These are phyloP conservation scores for Debaryomyces hansenii DNA, from an alignment of 805 yeast genomes.

Conservation along the genomic window DNA sequence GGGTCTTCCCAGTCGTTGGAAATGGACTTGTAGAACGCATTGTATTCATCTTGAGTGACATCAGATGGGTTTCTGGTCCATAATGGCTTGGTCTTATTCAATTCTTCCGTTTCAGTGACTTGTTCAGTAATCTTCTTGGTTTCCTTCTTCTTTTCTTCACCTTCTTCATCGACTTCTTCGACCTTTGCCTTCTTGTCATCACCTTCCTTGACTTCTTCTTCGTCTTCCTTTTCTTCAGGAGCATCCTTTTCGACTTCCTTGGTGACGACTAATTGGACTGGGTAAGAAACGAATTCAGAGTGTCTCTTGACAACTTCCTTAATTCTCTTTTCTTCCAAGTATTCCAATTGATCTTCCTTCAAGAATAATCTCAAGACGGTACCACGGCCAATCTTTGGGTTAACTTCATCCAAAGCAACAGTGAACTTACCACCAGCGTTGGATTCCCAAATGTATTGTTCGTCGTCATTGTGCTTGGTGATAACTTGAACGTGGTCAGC, in stretches of 20 bases:
- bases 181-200: slow-evolving; percentile 69
- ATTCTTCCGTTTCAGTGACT: slow-evolving; percentile 95
- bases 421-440: slow-evolving; percentile 99
- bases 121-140: slow-evolving; percentile 88
- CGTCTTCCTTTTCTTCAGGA: slow-evolving; percentile 61
- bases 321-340: slow-evolving; percentile 98
- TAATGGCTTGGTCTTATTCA: slow-evolving; percentile 97
- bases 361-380: slow-evolving; percentile 90
- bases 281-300: slow-evolving; percentile 98
- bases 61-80: slow-evolving; percentile 99
- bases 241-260: slow-evolving; percentile 99
- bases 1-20: slow-evolving; percentile 99
- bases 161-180: slow-evolving; percentile 77
- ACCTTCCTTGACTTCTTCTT: slow-evolving; percentile 24
- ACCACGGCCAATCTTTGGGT: slow-evolving; percentile 93
- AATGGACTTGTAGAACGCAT: slow-evolving; percentile 98
- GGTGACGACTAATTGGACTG: slow-evolving; percentile 96
- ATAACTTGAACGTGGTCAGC: slow-evolving; percentile 99
- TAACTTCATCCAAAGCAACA: slow-evolving; percentile 83
- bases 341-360: slow-evolving; percentile 98
- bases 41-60: slow-evolving; percentile 96
- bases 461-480: slow-evolving; percentile 98
- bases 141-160: slow-evolving; percentile 68
- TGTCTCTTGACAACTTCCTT: slow-evolving; percentile 99
- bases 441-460: slow-evolving; percentile 99